Conservation (phyloP, 106 monocot species). For the Narthecium ossifragum region DNA sequence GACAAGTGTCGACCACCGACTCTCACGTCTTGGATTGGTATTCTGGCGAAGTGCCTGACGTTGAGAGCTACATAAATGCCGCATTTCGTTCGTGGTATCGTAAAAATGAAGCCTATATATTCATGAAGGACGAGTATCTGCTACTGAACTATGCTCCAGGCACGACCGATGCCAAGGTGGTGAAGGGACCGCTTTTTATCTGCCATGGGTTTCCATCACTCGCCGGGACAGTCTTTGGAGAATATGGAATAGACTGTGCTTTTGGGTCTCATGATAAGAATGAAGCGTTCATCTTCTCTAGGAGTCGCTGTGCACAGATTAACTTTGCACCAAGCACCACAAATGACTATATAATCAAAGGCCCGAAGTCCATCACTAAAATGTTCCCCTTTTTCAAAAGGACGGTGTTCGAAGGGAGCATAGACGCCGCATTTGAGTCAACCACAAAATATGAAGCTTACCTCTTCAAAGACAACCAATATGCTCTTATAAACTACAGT, state of each 20-base stretch:
- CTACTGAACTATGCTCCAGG: neutral
- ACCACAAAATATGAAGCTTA: neutral
- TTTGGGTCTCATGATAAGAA: neutral
- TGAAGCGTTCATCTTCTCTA: slow-evolving; percentile 1
- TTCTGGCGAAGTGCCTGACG: neutral
- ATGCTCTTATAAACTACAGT: slow-evolving; percentile 9
- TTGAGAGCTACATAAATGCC: neutral
- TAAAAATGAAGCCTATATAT: neutral
- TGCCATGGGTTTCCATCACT: neutral
- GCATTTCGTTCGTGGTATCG: neutral
- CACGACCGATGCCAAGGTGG: neutral
- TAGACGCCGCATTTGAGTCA: slow-evolving; percentile 5
- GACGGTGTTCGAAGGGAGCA: neutral
- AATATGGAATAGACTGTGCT: neutral
- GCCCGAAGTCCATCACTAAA: neutral
- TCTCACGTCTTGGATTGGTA: neutral
- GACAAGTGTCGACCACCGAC: no score
- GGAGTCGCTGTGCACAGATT: neutral
- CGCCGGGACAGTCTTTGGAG: neutral
- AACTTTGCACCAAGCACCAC: neutral
- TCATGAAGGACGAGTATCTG: neutral
- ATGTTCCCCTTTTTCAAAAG: slow-evolving; percentile 6
- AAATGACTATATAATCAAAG: slow-evolving; percentile 1
- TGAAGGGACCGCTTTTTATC: neutral
- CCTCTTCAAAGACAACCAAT: neutral